Base-by-base conservation (phyloP, 352 stramenopile species). In the Pythium guiyangense region DNA sequence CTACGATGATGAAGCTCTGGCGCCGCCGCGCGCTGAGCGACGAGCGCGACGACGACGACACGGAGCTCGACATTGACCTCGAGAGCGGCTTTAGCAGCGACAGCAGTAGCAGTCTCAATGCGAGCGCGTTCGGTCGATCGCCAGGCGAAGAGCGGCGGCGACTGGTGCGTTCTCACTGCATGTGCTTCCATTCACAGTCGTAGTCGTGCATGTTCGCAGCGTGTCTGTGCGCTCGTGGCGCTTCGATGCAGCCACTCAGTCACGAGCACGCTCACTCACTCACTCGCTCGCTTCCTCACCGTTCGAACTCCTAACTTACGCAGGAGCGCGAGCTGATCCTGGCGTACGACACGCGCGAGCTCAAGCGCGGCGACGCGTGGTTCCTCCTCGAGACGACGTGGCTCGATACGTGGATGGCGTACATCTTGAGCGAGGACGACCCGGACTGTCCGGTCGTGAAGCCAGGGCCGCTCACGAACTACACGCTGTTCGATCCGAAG, bases 351-450 rank as follows among this genome's bases (percentile, higher is more conserved):
- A 83, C 80, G 27, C 71, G 68, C 2, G 70, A 88, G 45, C 67
- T 93, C 42, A 70, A 75, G 44, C 71, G 76, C 35, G 74, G 84
- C 20, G 80, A 93, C 27, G 83, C 83, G 35, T 93, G 79, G 79
- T 89, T 86, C 66, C 64, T 93, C 29, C 67, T 93, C 20, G 83
- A 91, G 60, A 88, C 79, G 26, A 68, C 64, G 55, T 93, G 83
- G 83, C 69, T 93, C 29, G 79, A 91, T 59, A 73, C 74, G 35
- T 93, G 83, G 83, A 90, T 91, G 80, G 69, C 67, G 35, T 93
- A 85, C 69, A 74, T 91, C 18, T 54, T 91, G 49, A 81, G 73
- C 52, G 80, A 90, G 54, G 63, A 78, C 51, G 76, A 88, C 64
- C 67, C 76, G 25, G 74, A 73, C 27, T 74, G 70, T 31, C 63